Base-by-base conservation (phyloP, 179 eudicot genomes). In the Vitellaria paradoxa region DNA sequence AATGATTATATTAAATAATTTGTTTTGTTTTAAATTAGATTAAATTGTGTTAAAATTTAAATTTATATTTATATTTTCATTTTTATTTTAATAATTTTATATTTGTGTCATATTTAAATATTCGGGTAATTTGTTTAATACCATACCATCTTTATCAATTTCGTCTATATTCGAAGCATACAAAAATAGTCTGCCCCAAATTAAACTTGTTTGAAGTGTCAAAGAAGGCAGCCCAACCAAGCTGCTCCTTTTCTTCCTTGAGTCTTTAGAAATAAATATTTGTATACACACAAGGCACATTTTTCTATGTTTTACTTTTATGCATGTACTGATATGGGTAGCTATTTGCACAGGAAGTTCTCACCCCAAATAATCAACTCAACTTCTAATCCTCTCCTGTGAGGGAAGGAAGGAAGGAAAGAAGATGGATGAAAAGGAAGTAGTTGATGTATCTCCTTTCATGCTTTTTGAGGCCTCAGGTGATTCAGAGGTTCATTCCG, bases 401-500 rank as follows among this genome's bases (percentile, higher is more conserved):
- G 66, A 79, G 56, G 14, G 24, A 57, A 40, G 37, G 2, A 76
- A 49, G 68, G 45, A 30, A 30, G 37, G 37, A 30, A 30, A 30
- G 17, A 50, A 47, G 21, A 78, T 77, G 83, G 52, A 49, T 18
- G 75, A 75, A 23, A 74, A 30, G 56, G 56, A 49, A 21, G 52
- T 74, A 13, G 78, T 89, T 65, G 93, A 91, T 80, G 70, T 89
- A 3, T 84, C 89, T 45, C 76, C 85, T 57, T 91, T 83, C 85
- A 75, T 91, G 78, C 77, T 86, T 8, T 79, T 87, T 45, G 97
- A 93, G 81, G 88, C 89, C 26, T 84, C 81, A 7, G 97, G 88
- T 23, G 97, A 93, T 70, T 91, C 97, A 0, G 97, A 93, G 71
- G 89, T 80, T 7, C 85, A 82, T 81, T 81, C 81, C 75, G 86